These are phyloP conservation scores for Heterococcus sp. DNA, from an alignment of 108 stramenopile genomes.

Conservation along the genomic window DNA sequence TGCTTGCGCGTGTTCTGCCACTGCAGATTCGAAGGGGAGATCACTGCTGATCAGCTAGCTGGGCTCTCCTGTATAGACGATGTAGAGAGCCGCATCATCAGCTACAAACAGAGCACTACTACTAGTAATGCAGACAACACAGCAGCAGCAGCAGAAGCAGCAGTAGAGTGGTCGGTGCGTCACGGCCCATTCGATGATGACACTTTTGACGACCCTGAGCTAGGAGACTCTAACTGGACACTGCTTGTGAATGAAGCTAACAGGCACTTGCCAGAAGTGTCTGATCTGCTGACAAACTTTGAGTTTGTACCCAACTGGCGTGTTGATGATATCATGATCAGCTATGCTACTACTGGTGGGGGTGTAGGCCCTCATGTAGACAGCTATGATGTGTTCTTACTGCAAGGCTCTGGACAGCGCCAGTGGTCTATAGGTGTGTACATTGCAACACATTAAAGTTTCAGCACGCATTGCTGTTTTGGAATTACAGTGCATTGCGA, in stretches of 20 bases:
- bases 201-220: constrained; percentile 9
- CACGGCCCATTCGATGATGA: constrained; percentile 50
- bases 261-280: constrained; percentile 29
- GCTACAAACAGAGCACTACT: neutral
- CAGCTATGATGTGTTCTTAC: constrained; percentile 89
- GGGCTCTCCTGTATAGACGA: constrained; percentile 22
- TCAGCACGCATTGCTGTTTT: no score
- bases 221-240: constrained; percentile 40
- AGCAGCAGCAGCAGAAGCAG: no score
- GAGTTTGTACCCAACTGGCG: constrained; percentile 45
- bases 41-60: constrained; percentile 27
- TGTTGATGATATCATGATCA: constrained; percentile 69
- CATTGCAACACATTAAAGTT: no score
- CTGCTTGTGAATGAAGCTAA: constrained; percentile 47
- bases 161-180: constrained; percentile 38
- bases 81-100: constrained; percentile 22
- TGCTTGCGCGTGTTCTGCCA: neutral
- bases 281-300: constrained; percentile 28
- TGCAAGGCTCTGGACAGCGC: constrained; percentile 18
- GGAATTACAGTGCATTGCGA: no score
- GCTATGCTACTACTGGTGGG: constrained; percentile 72
- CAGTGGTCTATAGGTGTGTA: constrained; percentile 1
- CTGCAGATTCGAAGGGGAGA: neutral
- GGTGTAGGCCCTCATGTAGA: constrained; percentile 91
- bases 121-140: neutral